Conservation (phyloP, 2,329 filamentous ascomycete genomes). For the Botrytis porri region DNA sequence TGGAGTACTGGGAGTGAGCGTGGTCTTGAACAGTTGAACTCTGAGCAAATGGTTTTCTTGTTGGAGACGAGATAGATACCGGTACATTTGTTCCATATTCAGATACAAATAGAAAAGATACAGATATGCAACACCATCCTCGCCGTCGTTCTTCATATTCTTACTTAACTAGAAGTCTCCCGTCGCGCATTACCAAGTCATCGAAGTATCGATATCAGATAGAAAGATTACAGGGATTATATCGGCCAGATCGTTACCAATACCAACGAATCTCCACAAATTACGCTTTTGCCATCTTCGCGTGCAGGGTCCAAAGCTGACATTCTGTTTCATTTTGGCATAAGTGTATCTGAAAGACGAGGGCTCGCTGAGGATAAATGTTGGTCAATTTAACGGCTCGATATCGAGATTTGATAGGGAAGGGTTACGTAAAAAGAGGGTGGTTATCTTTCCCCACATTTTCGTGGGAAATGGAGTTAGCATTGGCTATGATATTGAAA, state of each 20-base stretch:
- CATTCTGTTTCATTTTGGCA: not conserved
- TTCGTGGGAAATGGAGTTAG: not conserved
- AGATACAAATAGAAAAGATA: not conserved
- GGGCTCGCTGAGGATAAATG: not conserved
- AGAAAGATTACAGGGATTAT: not conserved
- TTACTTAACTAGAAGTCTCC: not conserved
- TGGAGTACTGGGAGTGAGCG: not conserved
- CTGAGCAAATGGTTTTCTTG: not conserved
- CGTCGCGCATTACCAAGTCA: not conserved
- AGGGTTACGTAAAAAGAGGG: conserved; percentile 1
- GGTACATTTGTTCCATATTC: not conserved
- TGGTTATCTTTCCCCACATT: conserved; percentile 15
- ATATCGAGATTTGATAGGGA: not conserved
- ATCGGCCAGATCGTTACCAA: not conserved
- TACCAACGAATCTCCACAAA: not conserved
- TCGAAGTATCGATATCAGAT: not conserved
- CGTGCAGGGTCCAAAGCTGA: not conserved
- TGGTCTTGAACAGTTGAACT: conserved; percentile 8
- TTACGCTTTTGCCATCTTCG: not conserved
- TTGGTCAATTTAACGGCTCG: not conserved
- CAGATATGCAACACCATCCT: not conserved
- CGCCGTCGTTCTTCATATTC: not conserved
- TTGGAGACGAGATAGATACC: not conserved
- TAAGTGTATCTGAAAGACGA: not conserved
- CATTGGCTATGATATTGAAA: not conserved